phyloP scores from a whole-genome alignment of 495 filamentous ascomycete species.

The Tuber magnatum region DNA sequence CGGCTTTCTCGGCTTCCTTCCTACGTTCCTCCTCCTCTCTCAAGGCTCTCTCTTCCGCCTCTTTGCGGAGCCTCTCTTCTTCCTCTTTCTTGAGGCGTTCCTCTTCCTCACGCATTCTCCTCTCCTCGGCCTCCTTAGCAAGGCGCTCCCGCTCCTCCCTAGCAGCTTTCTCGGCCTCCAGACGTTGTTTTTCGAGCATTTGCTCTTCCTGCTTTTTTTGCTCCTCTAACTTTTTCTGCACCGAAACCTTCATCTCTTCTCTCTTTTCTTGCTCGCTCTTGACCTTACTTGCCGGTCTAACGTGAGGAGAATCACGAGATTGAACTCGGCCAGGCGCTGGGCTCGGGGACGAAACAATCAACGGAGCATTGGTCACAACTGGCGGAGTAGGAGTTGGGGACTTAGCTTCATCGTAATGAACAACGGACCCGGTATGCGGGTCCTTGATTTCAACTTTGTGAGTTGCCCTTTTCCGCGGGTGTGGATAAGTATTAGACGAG shows the following conservation, averaged over 20 bases:
- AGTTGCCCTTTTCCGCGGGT: not conserved
- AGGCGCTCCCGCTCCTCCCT: slow-evolving; percentile 45
- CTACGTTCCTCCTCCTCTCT: slow-evolving; percentile 42
- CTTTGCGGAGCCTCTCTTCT: slow-evolving; percentile 43
- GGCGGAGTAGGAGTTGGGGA: slow-evolving; percentile 22
- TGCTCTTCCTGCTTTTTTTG: slow-evolving; percentile 48
- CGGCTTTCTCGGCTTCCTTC: slow-evolving; percentile 51
- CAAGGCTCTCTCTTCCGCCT: slow-evolving; percentile 48
- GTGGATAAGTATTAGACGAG: not conserved
- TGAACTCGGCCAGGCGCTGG: slow-evolving; percentile 55
- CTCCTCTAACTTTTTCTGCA: slow-evolving; percentile 42
- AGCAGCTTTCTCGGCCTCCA: slow-evolving; percentile 43
- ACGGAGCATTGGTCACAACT: slow-evolving; percentile 52
- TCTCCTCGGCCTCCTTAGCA: slow-evolving; percentile 43
- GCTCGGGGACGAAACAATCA: slow-evolving; percentile 59
- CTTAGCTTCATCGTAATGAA: slow-evolving; percentile 10
- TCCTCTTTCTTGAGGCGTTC: slow-evolving; percentile 47
- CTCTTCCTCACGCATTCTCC: slow-evolving; percentile 48
- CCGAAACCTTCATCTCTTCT: slow-evolving; percentile 48
- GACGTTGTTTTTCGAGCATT: slow-evolving; percentile 41
- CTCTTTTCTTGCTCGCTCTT: slow-evolving; percentile 62
- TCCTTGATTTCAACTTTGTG: slow-evolving; percentile 25
- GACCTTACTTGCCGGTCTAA: slow-evolving; percentile 53
- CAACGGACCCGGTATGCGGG: slow-evolving; percentile 15
- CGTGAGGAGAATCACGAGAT: slow-evolving; percentile 49